A percentile compares a stretch with the other conserved stretches of the same genome.
Evolutionary conservation across 2,329 filamentous ascomycete species (phyloP).

Genomic region (Sporothrix variecibatus): DNA sequence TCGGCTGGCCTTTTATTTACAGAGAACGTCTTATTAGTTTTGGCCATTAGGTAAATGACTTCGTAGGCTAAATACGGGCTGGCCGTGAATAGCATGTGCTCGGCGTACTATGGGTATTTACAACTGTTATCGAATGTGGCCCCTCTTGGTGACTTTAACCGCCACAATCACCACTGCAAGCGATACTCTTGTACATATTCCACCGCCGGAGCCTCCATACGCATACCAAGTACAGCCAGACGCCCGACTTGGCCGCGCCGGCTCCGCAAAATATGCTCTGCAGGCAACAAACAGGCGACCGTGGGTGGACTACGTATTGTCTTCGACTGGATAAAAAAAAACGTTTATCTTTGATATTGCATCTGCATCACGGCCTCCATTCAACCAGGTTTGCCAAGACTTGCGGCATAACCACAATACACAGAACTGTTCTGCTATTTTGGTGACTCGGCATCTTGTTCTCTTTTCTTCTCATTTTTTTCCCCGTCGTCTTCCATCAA

Average conservation of each 20-base stretch:
- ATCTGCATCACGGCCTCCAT: neutral
- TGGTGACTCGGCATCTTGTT: too few relatives aligned
- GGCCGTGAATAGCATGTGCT: neutral
- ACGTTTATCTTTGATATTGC: neutral
- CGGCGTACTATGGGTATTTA: constrained; percentile 8
- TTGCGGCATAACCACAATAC: neutral
- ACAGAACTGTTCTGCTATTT: too few relatives aligned
- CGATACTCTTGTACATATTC: neutral
- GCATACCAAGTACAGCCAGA: neutral
- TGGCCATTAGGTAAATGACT: neutral
- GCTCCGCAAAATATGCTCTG: neutral
- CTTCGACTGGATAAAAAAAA: neutral
- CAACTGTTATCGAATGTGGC: too few relatives aligned
- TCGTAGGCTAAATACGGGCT: neutral
- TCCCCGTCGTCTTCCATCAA: too few relatives aligned
- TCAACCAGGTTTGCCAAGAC: constrained; percentile 4
- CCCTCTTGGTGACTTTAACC: neutral
- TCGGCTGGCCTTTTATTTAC: too few relatives aligned
- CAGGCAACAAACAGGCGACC: neutral
- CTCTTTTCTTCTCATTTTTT: too few relatives aligned
- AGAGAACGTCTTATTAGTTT: too few relatives aligned
- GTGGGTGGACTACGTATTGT: neutral
- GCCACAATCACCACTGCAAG: neutral
- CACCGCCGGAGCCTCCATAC: neutral
- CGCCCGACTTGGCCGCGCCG: neutral